Evolutionary conservation across 2,329 filamentous ascomycete species (phyloP), one percentile per base, ranked within the genome.

Genomic region (Hymenoscyphus occultus): DNA sequence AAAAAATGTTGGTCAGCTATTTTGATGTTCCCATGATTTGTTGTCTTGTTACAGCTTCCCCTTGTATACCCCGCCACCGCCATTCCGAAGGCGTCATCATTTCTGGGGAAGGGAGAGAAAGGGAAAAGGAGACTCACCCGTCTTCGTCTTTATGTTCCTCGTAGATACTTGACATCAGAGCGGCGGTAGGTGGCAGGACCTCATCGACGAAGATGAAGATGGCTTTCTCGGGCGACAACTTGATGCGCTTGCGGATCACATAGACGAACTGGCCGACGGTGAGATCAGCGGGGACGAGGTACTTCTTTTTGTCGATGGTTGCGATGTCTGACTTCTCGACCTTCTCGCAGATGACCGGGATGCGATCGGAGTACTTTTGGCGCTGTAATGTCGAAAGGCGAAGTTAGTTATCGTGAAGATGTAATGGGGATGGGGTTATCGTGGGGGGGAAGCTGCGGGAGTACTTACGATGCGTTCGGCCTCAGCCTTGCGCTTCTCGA

Each of bases 121-220:
- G 63, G 65, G 56, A 45, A 56, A 35, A 35, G 35, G 39, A 59
- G 40, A 65, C 72, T 40, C 71, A 89, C 83, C 86, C 86, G 75
- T 90, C 87, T 77, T 90, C 74, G 71, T 90, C 87, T 84, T 99
- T 98, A 87, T 99, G 95, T 81, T 98, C 94, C 80, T 99, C 95
- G 79, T 99, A 99, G 82, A 99, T 98, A 80, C 91, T 96, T 84
- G 93, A 97, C 95, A 99, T 99, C 62, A 99, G 87, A 66, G 95
- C 95, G 66, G 95, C 95, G 9, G 95, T 98, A 2, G 95, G 95
- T 61, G 95, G 95, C 64, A 99, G 86, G 61, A 97, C 94, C 82
- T 98, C 95, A 78, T 98, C 94, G 76, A 99, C 95, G 82, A 98
- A 99, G 86, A 99, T 98, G 86, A 99, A 99, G 83, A 99, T 99